Conservation (phyloP, 306 rosid genomes). For the Cicer pinnatifidum region DNA sequence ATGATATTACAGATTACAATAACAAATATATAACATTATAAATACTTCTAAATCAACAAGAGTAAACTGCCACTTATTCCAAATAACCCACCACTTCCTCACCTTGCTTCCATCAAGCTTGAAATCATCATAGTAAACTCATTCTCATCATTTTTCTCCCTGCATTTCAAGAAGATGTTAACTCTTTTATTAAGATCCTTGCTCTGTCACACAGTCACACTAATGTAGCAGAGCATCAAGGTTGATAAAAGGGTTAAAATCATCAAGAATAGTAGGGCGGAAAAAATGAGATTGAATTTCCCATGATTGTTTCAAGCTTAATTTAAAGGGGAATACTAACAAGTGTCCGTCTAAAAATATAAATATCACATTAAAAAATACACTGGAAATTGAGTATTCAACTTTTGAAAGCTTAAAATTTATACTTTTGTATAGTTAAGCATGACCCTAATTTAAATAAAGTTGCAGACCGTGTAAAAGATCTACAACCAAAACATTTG, state of each 20-base stretch:
- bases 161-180: neutral
- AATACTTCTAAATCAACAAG: slow-evolving; percentile 14
- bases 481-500: slow-evolving; percentile 21
- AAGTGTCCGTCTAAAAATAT: too few relatives aligned
- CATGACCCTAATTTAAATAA: too few relatives aligned
- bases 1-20: slow-evolving; percentile 22
- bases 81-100: neutral
- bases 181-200: neutral
- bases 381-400: too few relatives aligned
- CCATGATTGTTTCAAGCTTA: too few relatives aligned
- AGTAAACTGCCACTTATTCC: neutral
- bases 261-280: neutral
- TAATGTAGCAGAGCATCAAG: neutral
- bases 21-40: slow-evolving; percentile 9
- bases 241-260: neutral
- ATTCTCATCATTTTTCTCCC: neutral
- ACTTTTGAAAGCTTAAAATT: too few relatives aligned
- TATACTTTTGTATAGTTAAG: too few relatives aligned
- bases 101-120: neutral
- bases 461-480: neutral
- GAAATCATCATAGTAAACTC: neutral
- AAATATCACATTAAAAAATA: too few relatives aligned
- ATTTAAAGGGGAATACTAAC: too few relatives aligned
- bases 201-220: too few relatives aligned
- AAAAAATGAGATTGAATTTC: too few relatives aligned